Evolutionary conservation across 192 early-diverging fungal species (phyloP), one percentile per base, ranked within the genome.

Genomic region (Phycomyces nitens): DNA sequence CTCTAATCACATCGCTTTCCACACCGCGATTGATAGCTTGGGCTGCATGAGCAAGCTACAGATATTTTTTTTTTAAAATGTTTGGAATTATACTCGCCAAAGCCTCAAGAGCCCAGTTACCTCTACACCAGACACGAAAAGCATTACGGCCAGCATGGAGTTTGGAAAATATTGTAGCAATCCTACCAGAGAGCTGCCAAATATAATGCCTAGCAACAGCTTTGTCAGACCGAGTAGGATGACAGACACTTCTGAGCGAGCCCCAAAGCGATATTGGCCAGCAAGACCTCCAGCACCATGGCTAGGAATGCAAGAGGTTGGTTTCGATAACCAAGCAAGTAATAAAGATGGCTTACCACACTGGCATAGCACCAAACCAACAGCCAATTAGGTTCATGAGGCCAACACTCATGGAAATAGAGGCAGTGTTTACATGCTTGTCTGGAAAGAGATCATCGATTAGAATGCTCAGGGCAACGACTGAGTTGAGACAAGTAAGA

Each of bases 221-320:
- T 94, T 96, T 75, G 82, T 55, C 1, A 74, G 40, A 21, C 94
- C 94, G 18, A 96, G 78, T 54, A 92, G 53, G 50, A 91, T 80
- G 62, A 96, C 80, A 39, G 89, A 89, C 27, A 90, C 79, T 57
- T 87, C 90, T 0, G 89, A 82, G 52, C 94, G 84, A 16, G 94
- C 92, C 53, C 94, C 94, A 75, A 96, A 96, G 8, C 92, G 89
- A 70, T 94, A 94, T 76, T 96, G 93, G 6, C 88, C 94, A n/a
- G 92, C 92, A n/a, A 96, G 77, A 21, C 94, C 94, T 21, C 94
- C 94, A 39, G 90, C 90, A 26, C 89, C 86, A 56, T 90, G 88
- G 64, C 72, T 73, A 55, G n/a, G 9, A n/a, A n/a, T n/a, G n/a
- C n/a, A n/a, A n/a, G n/a, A n/a, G n/a, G n/a, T n/a, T n/a, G n/a